phyloP scores from a whole-genome alignment of 345 rosid species.

The Linum tenue region DNA sequence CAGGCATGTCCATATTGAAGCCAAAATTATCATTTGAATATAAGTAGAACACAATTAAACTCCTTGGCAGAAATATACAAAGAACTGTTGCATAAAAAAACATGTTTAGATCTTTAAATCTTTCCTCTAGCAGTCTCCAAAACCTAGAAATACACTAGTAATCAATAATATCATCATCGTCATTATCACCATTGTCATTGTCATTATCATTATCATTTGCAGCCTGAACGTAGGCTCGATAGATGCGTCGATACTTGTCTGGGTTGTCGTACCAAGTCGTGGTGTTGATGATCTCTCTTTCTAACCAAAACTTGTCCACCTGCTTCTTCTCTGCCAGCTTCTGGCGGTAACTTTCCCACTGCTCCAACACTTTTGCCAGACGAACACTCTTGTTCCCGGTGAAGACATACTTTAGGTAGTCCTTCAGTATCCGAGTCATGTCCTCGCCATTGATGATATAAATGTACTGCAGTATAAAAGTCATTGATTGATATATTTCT shows the following conservation, averaged over 20 bases:
- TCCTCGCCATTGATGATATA: neutral
- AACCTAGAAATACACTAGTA: too few relatives aligned
- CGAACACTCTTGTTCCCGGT: neutral
- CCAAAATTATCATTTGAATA: too few relatives aligned
- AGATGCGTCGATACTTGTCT: slow-evolving; percentile 39
- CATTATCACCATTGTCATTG: too few relatives aligned
- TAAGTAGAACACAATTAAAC: too few relatives aligned
- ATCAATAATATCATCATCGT: too few relatives aligned
- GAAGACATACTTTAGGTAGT: neutral
- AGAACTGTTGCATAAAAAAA: too few relatives aligned
- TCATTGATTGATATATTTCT: neutral
- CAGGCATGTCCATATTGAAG: too few relatives aligned
- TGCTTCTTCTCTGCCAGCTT: neutral
- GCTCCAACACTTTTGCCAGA: neutral
- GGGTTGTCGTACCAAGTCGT: slow-evolving; percentile 65
- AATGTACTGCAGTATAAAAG: neutral
- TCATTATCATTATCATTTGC: neutral
- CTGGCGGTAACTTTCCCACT: neutral
- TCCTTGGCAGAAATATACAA: too few relatives aligned
- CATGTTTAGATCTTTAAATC: too few relatives aligned
- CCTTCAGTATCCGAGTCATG: neutral
- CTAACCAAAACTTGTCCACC: slow-evolving; percentile 49
- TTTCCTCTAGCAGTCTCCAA: too few relatives aligned
- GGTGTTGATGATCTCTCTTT: slow-evolving; percentile 54
- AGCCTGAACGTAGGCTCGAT: slow-evolving; percentile 16